Evolutionary conservation across 106 monocot species (phyloP), one percentile per base, ranked within the genome.

Genomic region (Ottelia alismoides): DNA sequence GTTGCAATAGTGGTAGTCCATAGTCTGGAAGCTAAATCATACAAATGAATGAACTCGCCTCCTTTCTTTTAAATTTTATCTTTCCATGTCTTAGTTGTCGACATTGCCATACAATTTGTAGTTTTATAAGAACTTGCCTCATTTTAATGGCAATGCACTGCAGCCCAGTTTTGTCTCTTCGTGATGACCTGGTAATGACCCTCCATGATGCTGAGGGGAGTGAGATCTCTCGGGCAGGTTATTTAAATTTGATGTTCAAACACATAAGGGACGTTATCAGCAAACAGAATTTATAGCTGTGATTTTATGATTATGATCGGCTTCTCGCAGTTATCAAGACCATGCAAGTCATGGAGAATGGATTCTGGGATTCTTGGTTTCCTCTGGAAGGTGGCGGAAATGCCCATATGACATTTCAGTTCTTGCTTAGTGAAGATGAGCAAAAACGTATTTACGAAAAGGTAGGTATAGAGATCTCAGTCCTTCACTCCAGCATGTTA

Each of bases 321-420:
- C n/a, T n/a, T n/a, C n/a, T n/a, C n/a, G n/a, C n/a, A 91, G 90
- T 84, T 65, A 44, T 91, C 27, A 78, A 56, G 47, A 78, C 72
- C 19, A 78, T 75, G 32, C 47, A 35, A 51, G 68, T 91, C 53
- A 72, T 78, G 55, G 90, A 91, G 49, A 80, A 73, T 44, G 78
- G 84, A 64, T 12, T 63, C 9, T 63, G 71, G 63, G 81, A 81
- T 52, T 51, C 70, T 31, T 49, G 53, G 3, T 78, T 78, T 70
- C 60, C 74, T 58, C 72, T 91, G 21, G 66, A 78, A 31, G 66
- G 66, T 51, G 72, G 90, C 56, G 77, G 72, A 31, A 32, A 22
- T 64, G 44, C 75, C 28, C 71, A 65, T 20, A 58, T 91, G 63
- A 84, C 73, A 51, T 64, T 91, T 31, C 80, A 72, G 31, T 91